Evolutionary conservation across 2,329 filamentous ascomycete genomes (phyloP), one percentile per base, ranked within the genome.

Genomic region (Akanthomyces dipterigenus): DNA sequence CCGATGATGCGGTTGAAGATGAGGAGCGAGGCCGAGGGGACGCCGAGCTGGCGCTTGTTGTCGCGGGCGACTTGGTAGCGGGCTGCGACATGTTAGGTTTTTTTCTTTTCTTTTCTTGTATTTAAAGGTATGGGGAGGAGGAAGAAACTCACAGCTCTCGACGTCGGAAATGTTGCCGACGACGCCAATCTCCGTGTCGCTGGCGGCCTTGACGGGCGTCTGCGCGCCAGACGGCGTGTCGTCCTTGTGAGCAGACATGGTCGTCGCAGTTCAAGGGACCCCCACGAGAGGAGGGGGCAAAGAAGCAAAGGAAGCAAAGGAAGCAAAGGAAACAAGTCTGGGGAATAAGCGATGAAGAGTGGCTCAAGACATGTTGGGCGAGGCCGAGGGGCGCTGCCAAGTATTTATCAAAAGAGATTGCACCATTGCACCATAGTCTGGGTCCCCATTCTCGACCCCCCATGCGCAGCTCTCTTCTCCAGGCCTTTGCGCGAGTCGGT

Each of bases 1-100:
- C 86, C 85, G 61, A 88, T 83, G 74, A 88, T 83, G 62, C 84
- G 82, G 74, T 87, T 87, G 71, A 87, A 82, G 70, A 87, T 85
- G 62, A 86, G 75, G 71, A 85, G 83, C 22, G 79, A 73, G 22
- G 84, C 83, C 5, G 79, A 82, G 51, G 77, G 71, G 53, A 84
- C 68, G 51, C 83, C 83, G 62, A 86, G 83, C 67, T 84, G 79
- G 43, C 82, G 77, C 66, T 82, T 82, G 62, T 75, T 74, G 7
- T 82, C 78, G 45, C 76, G 75, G 5, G 75, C 79, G 51, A 71
- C 54, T 38, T 76, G 70, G 43, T 77, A 69, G 22, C 68, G 71
- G 55, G 69, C 72, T 71, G 20, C 3, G 16, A 45, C 18, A 36
- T 3, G 60, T 56, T 22, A 45, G 60, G 48, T 7, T n/a, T 51